Conservation (phyloP, 1,284 basidiomycete species). For the Apiotrichum domesticum region DNA sequence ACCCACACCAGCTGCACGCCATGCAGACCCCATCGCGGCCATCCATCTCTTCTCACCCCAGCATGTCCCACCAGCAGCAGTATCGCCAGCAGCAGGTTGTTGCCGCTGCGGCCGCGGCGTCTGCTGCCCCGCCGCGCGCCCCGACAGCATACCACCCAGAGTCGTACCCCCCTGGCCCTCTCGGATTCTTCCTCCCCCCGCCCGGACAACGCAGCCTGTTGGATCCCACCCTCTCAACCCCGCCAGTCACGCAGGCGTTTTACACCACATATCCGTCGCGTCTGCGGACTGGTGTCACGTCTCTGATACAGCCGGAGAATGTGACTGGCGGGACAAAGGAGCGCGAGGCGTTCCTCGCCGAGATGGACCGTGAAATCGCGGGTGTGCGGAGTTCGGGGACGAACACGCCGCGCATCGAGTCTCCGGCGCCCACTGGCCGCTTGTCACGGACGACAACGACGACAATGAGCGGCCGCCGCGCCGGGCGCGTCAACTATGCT, state of each 20-base stretch:
- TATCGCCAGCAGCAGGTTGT: not conserved
- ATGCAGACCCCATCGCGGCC: no score
- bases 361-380: conserved; percentile 31
- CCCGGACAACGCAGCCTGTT: conserved; percentile 34
- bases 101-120: no score
- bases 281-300: conserved; percentile 83
- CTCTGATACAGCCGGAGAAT: conserved; percentile 81
- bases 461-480: conserved; percentile 46
- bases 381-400: conserved; percentile 15
- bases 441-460: conserved; percentile 33
- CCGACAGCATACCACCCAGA: conserved; percentile 2
- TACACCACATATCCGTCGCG: conserved; percentile 82
- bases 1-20: not conserved
- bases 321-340: conserved; percentile 48
- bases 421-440: conserved; percentile 20
- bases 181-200: conserved; percentile 38
- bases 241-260: conserved; percentile 57
- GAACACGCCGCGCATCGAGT: conserved; percentile 35
- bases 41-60: not conserved
- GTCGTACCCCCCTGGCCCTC: conserved; percentile 30
- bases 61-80: not conserved
- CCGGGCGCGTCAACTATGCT: conserved; percentile 74
- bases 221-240: conserved; percentile 27
- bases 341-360: conserved; percentile 35
- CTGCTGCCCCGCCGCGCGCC: not conserved